Base-by-base conservation (phyloP, 2,329 filamentous ascomycete species). In the Neonectria ditissima region DNA sequence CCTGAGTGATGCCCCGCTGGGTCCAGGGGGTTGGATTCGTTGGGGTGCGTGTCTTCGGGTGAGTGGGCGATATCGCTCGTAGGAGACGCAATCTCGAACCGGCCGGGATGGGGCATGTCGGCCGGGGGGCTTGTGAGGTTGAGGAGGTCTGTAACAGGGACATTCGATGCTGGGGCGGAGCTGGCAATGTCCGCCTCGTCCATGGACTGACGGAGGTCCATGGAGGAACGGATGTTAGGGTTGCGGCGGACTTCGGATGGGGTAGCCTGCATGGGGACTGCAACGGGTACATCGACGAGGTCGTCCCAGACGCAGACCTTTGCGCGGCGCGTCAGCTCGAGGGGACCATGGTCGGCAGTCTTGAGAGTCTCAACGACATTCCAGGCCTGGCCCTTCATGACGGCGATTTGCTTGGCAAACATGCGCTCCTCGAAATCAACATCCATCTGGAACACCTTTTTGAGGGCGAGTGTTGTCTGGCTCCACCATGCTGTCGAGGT, bases 351-450 rank as follows among this genome's bases (percentile, higher is more conserved):
- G 74, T 98, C 96, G 1, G 89, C 84, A 18, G 92, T 92, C 78
- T 99, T 99, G 65, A 99, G 85, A 0, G 96, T 97, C 81, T 99
- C 96, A 5, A 99, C 96, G 0, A 99, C 96, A 76, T 99, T 99
- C 94, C 96, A 99, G 1, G 96, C 96, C 77, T 99, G 96, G 11
- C 96, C 96, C 80, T 99, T 99, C 93, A 99, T 97, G 63, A 99
- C 96, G 1, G 96, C 95, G 65, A 99, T 97, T 76, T 99, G 96
- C 69, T 93, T 90, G n/a, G 93, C 93, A 80, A 97, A 99, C 96
- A 99, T 99, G 79, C 93, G 91, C 81, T 99, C 96, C 77, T 98
- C 93, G 79, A 99, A 99, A 79, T 99, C 96, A 2, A 91, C 89
- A 78, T 99, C 96, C 76, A 97, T 89, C 69, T 93, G 91, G 77